Evolutionary conservation across 768 basidiomycete genomes (phyloP).

Genomic region (Russula dissimulans): DNA sequence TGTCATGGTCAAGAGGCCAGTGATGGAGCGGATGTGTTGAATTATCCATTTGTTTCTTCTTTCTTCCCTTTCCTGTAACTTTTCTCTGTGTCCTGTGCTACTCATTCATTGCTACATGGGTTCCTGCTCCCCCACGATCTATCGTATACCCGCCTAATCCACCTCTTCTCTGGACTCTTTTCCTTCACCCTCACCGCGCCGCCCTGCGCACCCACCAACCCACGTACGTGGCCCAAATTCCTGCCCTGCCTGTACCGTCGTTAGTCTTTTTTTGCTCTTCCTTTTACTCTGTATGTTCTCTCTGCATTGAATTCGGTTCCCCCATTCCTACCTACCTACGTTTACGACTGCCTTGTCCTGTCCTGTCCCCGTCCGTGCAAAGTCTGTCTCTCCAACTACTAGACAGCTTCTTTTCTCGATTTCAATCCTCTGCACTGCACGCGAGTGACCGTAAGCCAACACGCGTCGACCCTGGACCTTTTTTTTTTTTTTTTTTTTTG

Average conservation of each 20-base stretch:
- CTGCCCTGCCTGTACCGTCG: background rate
- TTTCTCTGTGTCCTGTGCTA: background rate
- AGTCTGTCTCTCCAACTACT: background rate
- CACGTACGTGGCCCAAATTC: background rate
- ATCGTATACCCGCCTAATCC: conserved; percentile 14
- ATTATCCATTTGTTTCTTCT: background rate
- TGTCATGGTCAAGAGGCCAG: too few species aligned
- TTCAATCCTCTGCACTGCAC: too few species aligned
- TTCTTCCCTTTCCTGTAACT: background rate
- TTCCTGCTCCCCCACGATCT: background rate
- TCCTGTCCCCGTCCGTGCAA: background rate
- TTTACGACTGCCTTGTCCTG: background rate
- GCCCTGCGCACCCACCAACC: background rate
- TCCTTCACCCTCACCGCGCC: background rate
- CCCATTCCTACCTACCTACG: background rate
- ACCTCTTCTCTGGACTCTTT: background rate
- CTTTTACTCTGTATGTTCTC: background rate
- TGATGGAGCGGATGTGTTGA: background rate
- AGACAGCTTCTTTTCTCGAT: background rate
- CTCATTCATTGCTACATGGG: background rate
- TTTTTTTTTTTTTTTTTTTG: too few species aligned
- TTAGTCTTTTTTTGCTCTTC: too few species aligned
- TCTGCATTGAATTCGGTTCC: background rate
- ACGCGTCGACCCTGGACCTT: too few species aligned
- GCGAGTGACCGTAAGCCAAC: too few species aligned